Base-by-base conservation (phyloP, 768 basidiomycete species). In the Calocera cornea region DNA sequence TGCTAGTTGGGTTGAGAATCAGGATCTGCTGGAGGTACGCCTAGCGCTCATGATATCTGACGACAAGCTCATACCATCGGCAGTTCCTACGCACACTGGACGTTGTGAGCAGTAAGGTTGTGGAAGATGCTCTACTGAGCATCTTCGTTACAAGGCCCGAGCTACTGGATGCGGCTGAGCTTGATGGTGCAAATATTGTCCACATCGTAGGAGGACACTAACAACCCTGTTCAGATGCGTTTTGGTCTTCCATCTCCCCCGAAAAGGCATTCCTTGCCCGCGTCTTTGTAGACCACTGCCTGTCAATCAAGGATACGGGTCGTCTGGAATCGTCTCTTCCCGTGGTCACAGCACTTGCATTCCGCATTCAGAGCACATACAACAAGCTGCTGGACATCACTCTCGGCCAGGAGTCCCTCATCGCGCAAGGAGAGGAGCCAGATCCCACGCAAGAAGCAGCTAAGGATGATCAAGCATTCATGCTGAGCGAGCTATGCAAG, bases 331-430 rank as follows among this genome's bases (percentile, higher is more conserved):
- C 80, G 1, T 79, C 82, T 16, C 81, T 97, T 2, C 95, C 95
- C 1, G 92, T 91, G 31, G 90, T 95, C 24, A 92, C 90, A 0
- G 80, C 81, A 0, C 81, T 95, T 65, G 94, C 94, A 0, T 90
- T 86, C 78, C 78, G 79, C 5, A 86, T 95, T 24, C 85, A 92
- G 72, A 75, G 81, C 8, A 77, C 83, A 0, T 95, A 88, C 77
- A 92, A 93, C 73, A 75, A 78, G 16, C 80, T 88, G 31, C 77
- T 82, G n/a, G 77, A 80, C 60, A 74, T 78, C 11, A 72, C 79
- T 7, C 75, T 80, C 1, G 75, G 72, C 5, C 71, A 73, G 17
- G 78, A 77, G 38, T 75, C 75, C 7, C 29, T 69, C 12, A 69
- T 71, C 19, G 75, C 77, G 17, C 68, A 70, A n/a, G 60, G 70